A percentile compares a stretch with the other conserved stretches of the same genome.
Conservation (phyloP, 306 rosid genomes). For the Pachyrhizus erosus region DNA sequence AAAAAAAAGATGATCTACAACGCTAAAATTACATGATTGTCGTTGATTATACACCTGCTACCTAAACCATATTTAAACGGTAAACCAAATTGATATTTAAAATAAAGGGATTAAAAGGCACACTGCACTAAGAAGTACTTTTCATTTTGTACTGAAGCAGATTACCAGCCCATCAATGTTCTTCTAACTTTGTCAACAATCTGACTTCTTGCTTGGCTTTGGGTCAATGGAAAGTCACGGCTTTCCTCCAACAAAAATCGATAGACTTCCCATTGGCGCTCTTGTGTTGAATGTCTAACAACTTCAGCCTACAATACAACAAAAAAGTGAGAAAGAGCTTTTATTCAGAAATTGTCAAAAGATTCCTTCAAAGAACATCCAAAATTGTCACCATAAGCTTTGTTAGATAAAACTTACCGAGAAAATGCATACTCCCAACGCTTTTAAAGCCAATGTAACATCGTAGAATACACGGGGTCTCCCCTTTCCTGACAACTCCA, state of each 20-base stretch:
- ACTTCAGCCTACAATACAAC: constrained; percentile 71
- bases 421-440: constrained; percentile 70
- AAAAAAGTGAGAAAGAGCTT: neutral
- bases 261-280: constrained; percentile 91
- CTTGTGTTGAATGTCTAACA: constrained; percentile 72
- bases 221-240: constrained; percentile 62
- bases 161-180: constrained; percentile 88
- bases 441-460: constrained; percentile 75
- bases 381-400: constrained; percentile 13
- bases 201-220: constrained; percentile 66
- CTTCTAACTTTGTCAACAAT: constrained; percentile 79
- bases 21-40: neutral
- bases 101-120: constrained; percentile 26
- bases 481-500: constrained; percentile 78
- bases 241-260: constrained; percentile 79
- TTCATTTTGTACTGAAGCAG: constrained; percentile 24
- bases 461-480: constrained; percentile 91
- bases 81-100: constrained; percentile 27
- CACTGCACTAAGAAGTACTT: constrained; percentile 28
- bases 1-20: constrained; percentile 5
- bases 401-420: constrained; percentile 52
- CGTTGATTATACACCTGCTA: neutral
- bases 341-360: neutral
- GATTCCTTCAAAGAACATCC: constrained; percentile 25
- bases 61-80: constrained; percentile 20